Evolutionary conservation across 306 rosid genomes (phyloP), one percentile per base, ranked within the genome.

Genomic region (barrel medic (Medicago truncatula)): DNA sequence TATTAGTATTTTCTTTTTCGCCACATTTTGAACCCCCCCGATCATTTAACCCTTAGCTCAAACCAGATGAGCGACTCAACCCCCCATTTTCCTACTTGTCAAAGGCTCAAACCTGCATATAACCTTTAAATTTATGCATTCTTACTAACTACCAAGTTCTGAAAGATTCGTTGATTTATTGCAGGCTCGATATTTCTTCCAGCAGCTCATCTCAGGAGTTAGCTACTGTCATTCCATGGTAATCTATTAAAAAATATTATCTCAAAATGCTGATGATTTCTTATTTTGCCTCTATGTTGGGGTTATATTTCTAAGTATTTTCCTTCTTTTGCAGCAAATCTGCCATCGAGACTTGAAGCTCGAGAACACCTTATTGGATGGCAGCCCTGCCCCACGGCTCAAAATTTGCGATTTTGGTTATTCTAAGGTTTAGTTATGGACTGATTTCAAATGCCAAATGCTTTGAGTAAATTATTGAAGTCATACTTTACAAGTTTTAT

Each of bases 201-300:
- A 91, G 91, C 97, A 91, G 88, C 97, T 91, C 80, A 91, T 91
- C 75, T 91, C 97, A 2, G 97, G 97, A 71, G 97, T 91, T 77
- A 83, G 78, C 88, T 91, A 89, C 82, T 91, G 95, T 52, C 97
- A 91, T 85, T 83, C 86, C 63, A 86, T 91, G 97, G 97, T 84
- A 81, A 25, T 70, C 18, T 20, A 23, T n/a, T 65, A 46, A 56
- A 5, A 44, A 31, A 17, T 20, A n/a, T 34, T 47, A 28, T 66
- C 57, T 76, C 54, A 6, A n/a, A 34, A 49, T 74, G 41, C 59
- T 39, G n/a, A 17, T 74, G 21, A 21, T 64, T 20, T 81, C 73
- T 21, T 40, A 36, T 46, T 67, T 67, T 21, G 49, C 59, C 67
- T 60, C 69, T 59, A 21, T 39, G 52, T 14, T 13, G 17, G 68